A percentile compares a stretch with the other conserved stretches of the same genome.
Evolutionary conservation across 768 basidiomycete species (phyloP).

Genomic region (Saitozyma podzolica): DNA sequence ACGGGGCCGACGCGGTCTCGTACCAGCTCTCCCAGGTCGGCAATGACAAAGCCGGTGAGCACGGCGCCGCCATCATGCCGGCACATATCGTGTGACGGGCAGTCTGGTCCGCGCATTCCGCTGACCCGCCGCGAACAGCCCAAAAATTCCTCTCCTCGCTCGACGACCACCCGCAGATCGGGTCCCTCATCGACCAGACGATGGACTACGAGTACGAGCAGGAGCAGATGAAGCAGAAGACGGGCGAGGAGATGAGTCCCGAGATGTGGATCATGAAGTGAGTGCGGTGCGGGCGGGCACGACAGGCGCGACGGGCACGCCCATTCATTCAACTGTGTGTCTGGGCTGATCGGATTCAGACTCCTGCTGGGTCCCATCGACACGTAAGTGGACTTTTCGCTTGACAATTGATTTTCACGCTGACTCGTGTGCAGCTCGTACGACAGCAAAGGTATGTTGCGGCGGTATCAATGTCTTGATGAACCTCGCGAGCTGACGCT

Average conservation of each 20-base stretch:
- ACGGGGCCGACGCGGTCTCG: slow-evolving; percentile 49
- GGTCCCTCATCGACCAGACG: slow-evolving; percentile 51
- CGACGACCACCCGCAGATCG: slow-evolving; percentile 52
- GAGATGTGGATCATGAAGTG: slow-evolving; percentile 53
- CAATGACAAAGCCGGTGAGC: slow-evolving; percentile 48
- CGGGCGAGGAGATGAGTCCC: slow-evolving; percentile 42
- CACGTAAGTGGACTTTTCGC: slow-evolving; percentile 4
- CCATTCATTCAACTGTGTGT: background rate
- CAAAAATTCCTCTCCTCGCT: slow-evolving; percentile 42
- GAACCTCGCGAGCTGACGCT: too few relatives aligned
- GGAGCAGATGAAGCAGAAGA: slow-evolving; percentile 45
- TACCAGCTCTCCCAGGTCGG: slow-evolving; percentile 50
- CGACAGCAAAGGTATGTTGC: background rate
- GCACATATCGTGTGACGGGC: too few relatives aligned
- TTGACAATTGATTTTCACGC: slow-evolving; percentile 19
- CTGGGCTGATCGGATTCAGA: background rate
- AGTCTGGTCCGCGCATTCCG: slow-evolving; percentile 18
- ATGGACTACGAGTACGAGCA: slow-evolving; percentile 44
- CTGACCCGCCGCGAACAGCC: slow-evolving; percentile 14
- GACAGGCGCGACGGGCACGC: background rate
- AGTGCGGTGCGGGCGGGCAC: slow-evolving; percentile 2
- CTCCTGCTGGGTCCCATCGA: slow-evolving; percentile 44
- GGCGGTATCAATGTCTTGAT: background rate
- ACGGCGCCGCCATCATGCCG: background rate
- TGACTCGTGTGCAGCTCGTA: slow-evolving; percentile 31